A percentile compares a stretch with the other conserved stretches of the same genome.
Conservation (phyloP, 352 stramenopile species). For the Phytopythium ostracodes region DNA sequence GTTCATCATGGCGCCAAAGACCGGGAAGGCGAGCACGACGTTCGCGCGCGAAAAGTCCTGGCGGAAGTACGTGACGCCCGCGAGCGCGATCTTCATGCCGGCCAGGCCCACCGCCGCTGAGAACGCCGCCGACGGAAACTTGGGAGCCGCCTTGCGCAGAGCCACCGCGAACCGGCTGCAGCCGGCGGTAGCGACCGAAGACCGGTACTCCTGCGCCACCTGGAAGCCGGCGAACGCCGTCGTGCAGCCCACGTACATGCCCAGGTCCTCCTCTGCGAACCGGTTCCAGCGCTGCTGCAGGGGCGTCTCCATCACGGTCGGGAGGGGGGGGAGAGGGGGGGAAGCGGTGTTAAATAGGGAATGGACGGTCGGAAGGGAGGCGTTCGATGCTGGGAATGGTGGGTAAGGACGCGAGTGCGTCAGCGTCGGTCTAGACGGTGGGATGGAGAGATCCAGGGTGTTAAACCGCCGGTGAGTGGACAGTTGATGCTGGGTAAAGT, state of each 20-base stretch:
- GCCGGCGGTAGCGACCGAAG: neutral
- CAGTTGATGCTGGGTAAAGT: too few species aligned
- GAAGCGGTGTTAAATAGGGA: neutral
- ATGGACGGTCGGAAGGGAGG: neutral
- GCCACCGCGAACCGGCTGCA: slow-evolving; percentile 25
- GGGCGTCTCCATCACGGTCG: slow-evolving; percentile 13
- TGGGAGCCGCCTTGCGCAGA: slow-evolving; percentile 23
- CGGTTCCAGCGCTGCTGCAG: slow-evolving; percentile 32
- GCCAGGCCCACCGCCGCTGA: slow-evolving; percentile 42
- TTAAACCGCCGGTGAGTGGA: neutral
- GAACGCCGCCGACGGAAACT: slow-evolving; percentile 33
- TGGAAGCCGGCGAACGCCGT: slow-evolving; percentile 23
- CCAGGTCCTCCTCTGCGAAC: slow-evolving; percentile 45
- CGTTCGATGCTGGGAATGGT: neutral
- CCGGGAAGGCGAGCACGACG: slow-evolving; percentile 42
- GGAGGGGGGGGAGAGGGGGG: neutral
- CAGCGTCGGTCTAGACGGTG: neutral
- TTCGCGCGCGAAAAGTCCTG: slow-evolving; percentile 56
- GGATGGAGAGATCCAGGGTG: neutral
- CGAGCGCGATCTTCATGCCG: slow-evolving; percentile 54
- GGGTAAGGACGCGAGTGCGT: neutral
- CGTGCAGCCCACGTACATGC: slow-evolving; percentile 26
- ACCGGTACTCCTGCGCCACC: slow-evolving; percentile 26
- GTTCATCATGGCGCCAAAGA: slow-evolving; percentile 43
- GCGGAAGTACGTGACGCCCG: slow-evolving; percentile 36